Evolutionary conservation across 768 basidiomycete species (phyloP).

Genomic region (Pisolithus orientalis): DNA sequence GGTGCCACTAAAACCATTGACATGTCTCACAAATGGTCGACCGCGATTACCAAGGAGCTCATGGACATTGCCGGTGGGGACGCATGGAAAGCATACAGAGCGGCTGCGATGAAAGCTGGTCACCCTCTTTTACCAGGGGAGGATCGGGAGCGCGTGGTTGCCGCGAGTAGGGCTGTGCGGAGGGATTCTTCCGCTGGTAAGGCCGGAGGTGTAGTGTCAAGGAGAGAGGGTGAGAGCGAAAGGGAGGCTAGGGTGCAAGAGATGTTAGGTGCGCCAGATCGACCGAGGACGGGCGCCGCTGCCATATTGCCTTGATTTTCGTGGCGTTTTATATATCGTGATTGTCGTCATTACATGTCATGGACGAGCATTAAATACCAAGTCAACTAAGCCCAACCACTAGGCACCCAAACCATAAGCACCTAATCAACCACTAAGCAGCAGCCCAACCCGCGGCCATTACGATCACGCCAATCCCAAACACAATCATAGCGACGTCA

Average conservation of each 20-base stretch:
- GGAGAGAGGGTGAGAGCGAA: slow-evolving; percentile 9
- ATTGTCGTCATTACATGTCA: background rate
- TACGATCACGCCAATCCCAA: slow-evolving; percentile 66
- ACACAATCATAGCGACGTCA: slow-evolving; percentile 61
- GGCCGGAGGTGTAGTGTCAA: background rate
- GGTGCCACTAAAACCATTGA: slow-evolving; percentile 42
- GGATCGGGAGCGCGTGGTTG: slow-evolving; percentile 22
- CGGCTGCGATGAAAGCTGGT: slow-evolving; percentile 39
- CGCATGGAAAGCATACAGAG: slow-evolving; percentile 52
- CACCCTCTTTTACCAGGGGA: slow-evolving; percentile 45
- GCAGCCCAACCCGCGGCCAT: slow-evolving; percentile 42
- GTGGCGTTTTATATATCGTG: background rate
- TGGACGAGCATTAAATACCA: background rate
- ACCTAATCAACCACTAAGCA: slow-evolving; percentile 10
- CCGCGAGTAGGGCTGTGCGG: slow-evolving; percentile 1
- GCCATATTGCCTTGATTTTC: slow-evolving; percentile 30
- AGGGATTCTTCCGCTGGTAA: background rate
- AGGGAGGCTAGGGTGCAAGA: slow-evolving; percentile 23
- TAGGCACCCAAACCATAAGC: slow-evolving; percentile 5
- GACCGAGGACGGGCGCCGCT: slow-evolving; percentile 33
- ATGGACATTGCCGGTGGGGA: slow-evolving; percentile 62
- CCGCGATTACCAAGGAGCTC: slow-evolving; percentile 59
- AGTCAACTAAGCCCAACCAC: background rate
- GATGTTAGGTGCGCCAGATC: slow-evolving; percentile 22
- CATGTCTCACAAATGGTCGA: slow-evolving; percentile 65